A percentile compares a stretch with the other conserved stretches of the same genome.
phyloP scores from a whole-genome alignment of 2,329 filamentous ascomycete genomes.

The Apiospora koreana region DNA sequence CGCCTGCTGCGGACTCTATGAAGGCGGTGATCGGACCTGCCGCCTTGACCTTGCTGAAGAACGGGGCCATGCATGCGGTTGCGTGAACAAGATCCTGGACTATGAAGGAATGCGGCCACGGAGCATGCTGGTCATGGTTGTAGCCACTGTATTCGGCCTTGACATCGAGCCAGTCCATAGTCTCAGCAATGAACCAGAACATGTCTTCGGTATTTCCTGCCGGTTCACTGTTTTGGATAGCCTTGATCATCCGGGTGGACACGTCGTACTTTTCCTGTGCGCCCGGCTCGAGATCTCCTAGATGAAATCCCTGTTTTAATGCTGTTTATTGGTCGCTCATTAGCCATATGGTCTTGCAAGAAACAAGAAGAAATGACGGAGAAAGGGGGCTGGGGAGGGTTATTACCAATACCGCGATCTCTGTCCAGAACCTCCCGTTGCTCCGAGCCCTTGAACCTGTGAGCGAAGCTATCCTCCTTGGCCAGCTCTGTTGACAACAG shows the following conservation, averaged over 20 bases:
- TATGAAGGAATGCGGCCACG: conserved; percentile 38
- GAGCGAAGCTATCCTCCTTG: neutral
- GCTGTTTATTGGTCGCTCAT: conserved; percentile 17
- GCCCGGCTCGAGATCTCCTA: conserved; percentile 42
- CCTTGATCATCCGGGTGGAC: conserved; percentile 36
- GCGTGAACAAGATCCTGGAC: conserved; percentile 39
- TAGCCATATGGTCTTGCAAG: neutral
- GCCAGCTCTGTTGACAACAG: conserved; percentile 13
- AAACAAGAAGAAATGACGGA: neutral
- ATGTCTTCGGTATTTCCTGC: conserved; percentile 18
- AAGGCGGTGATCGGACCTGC: conserved; percentile 29
- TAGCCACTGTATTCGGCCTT: conserved; percentile 24
- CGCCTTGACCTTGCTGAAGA: conserved; percentile 35
- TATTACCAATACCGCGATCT: conserved; percentile 23
- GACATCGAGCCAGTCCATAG: conserved; percentile 29
- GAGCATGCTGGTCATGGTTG: conserved; percentile 17
- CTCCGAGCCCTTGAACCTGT: conserved; percentile 18
- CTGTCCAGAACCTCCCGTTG: conserved; percentile 22
- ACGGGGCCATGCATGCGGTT: conserved; percentile 37
- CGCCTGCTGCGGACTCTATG: conserved; percentile 35
- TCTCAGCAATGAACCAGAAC: conserved; percentile 30
- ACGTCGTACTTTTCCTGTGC: conserved; percentile 39
- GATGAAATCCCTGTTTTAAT: conserved; percentile 46
- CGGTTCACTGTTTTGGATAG: conserved; percentile 26
- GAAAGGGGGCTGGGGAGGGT: neutral